Evolutionary conservation across 345 rosid species (phyloP).

Genomic region (Citrus sinensis): DNA sequence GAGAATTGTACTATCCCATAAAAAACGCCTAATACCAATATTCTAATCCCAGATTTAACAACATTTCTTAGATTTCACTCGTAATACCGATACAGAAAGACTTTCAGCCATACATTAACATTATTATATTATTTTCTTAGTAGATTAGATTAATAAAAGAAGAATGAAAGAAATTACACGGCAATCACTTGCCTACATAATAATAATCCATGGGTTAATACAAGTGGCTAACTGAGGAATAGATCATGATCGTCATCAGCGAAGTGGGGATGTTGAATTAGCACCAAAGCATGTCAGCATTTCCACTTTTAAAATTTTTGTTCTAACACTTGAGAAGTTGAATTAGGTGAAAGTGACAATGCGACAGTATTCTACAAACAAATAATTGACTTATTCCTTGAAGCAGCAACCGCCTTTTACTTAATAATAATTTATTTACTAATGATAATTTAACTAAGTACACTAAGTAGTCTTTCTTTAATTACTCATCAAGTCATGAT

Average conservation of each 20-base stretch:
- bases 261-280: neutral
- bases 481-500: too few relatives aligned
- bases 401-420: too few relatives aligned
- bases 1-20: rapidly evolving
- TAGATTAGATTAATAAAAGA: neutral
- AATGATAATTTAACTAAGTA: too few relatives aligned
- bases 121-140: neutral
- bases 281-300: neutral
- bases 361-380: too few relatives aligned
- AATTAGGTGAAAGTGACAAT: too few relatives aligned
- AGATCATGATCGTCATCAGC: neutral
- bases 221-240: neutral
- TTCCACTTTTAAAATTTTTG: neutral
- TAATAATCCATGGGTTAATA: neutral
- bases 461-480: too few relatives aligned
- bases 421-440: too few relatives aligned
- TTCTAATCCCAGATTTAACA: neutral
- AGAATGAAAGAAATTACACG: too few relatives aligned
- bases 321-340: neutral
- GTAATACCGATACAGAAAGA: neutral
- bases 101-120: neutral
- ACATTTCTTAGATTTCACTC: neutral
- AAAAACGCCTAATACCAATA: neutral
- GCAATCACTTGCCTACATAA: too few relatives aligned
- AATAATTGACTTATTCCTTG: too few relatives aligned